Evolutionary conservation across 2,329 filamentous ascomycete genomes (phyloP), one percentile per base, ranked within the genome.

Genomic region (Mycosphaerella sp.): DNA sequence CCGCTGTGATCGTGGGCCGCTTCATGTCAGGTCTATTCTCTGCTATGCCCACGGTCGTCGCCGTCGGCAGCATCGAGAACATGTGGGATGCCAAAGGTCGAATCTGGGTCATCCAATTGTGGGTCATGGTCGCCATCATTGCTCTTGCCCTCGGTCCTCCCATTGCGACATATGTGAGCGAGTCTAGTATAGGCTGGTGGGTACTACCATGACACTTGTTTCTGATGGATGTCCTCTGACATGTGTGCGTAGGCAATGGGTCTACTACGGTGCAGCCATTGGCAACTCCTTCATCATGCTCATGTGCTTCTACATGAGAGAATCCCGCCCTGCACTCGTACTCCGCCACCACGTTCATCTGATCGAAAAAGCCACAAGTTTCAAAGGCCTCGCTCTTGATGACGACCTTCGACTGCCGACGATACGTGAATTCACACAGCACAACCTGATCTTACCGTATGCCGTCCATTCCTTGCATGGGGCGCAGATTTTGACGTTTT

Each of bases 11-110:
- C n/a, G 42, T 74, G 2, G 73, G 74, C 23, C 69, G 77, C 5
- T 69, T 76, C 36, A 21, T 74, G 4, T 71, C 72, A 3, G 77
- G 77, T 0, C 58, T 76, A 4, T 63, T 75, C 8, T 77, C 76
- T 0, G 74, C 76, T 3, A 71, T 77, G 10, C 76, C 76, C 1
- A 70, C 74, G 0, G 73, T 75, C 21, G 74, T 78, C 5, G 71
- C 74, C 7, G 70, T 73, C 0, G 76, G 77, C 1, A 76, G 73
- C 47, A 70, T 78, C 32, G 76, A 79, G 55, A 76, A 79, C 56
- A 72, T 79, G 62, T 53, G 45, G 54, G 46, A 54, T 32, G 44
- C 49, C 12, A 67, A 69, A 51, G 67, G 66, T n/a, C 69, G 76
- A 11, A 71, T 78, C 6, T 78, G 74, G 74, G 62, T 74, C 11